Base-by-base conservation (phyloP, 2,329 filamentous ascomycete genomes). In the Ophiostoma sp. region DNA sequence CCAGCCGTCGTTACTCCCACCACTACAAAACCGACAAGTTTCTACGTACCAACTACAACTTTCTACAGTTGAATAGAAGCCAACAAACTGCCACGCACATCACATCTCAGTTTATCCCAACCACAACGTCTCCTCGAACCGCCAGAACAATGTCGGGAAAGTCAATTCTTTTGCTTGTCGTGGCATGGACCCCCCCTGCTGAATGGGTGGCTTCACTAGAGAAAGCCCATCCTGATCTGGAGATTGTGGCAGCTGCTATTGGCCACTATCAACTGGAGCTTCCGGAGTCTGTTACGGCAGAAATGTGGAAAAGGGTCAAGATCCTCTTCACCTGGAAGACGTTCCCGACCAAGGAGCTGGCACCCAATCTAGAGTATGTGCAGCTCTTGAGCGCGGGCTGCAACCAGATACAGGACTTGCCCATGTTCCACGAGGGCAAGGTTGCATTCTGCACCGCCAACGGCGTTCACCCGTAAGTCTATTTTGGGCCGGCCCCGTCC, bases 341-440 rank as follows among this genome's bases (percentile, higher is more conserved):
- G 67, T 76, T 64, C 74, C 57, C 57, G 23, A 23, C 57, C 3
- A 62, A 62, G 13, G 57, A 62, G 27, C 57, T 79, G n/a, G 84
- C 80, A 0, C 82, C 83, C 1, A 82, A 81, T 36, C 75, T 87
- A 71, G 79, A 83, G 74, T 82, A 84, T 67, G 81, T 87, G 23
- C 85, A 87, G 76, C 80, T 88, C 7, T 78, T 80, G 27, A 85
- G 82, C 69, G 86, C 86, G 1, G 86, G 86, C 5, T 82, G 82
- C 1, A 85, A 87, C 69, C 80, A 81, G 69, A 75, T 87, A 11
- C 67, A 83, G 8, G 75, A 82, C 1, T 76, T 81, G 11, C 81
- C 82, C 0, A 70, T 87, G 0, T 87, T 84, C 71, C 79, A 76
- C 31, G 82, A 85, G 31, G 85, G 57, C 57, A 78, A 84, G 67